Evolutionary conservation across 2,329 filamentous ascomycete species (phyloP).

Genomic region (Coleophoma eucalyptorum): DNA sequence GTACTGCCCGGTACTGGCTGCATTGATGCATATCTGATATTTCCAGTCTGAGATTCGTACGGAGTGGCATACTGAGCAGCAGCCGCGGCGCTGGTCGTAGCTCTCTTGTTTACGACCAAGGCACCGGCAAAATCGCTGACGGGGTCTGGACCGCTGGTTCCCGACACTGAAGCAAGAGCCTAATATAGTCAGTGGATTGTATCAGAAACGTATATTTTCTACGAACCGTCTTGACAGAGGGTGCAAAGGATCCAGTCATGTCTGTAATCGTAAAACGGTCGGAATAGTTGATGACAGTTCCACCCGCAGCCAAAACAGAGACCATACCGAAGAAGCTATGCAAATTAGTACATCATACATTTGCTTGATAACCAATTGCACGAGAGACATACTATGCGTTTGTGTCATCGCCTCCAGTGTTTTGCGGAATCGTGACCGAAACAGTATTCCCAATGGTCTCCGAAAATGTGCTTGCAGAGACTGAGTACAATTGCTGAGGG

Average conservation of each 20-base stretch:
- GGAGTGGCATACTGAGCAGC: slow-evolving; percentile 20
- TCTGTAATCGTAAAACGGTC: slow-evolving; percentile 58
- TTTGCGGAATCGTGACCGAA: slow-evolving; percentile 20
- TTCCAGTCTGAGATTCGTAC: slow-evolving; percentile 31
- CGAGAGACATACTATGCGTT: slow-evolving; percentile 27
- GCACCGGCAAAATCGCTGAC: too few species aligned
- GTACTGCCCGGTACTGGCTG: slow-evolving; percentile 30
- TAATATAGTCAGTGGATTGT: neutral
- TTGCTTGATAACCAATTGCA: too few species aligned
- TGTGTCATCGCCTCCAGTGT: slow-evolving; percentile 18
- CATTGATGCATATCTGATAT: slow-evolving; percentile 35
- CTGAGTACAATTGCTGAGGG: slow-evolving; percentile 40
- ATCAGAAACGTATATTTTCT: too few species aligned
- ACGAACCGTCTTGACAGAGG: slow-evolving; percentile 26
- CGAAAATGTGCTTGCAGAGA: slow-evolving; percentile 23
- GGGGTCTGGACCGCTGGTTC: slow-evolving; percentile 29
- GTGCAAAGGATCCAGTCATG: slow-evolving; percentile 58
- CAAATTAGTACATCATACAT: neutral
- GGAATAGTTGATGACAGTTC: slow-evolving; percentile 55
- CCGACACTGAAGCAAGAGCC: slow-evolving; percentile 29
- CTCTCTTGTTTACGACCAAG: neutral
- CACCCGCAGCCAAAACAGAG: slow-evolving; percentile 48
- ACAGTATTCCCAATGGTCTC: slow-evolving; percentile 12
- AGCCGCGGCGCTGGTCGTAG: slow-evolving; percentile 15
- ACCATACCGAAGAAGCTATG: slow-evolving; percentile 57